Conservation (phyloP, 345 rosid genomes). For the Rhizophora apiculata region DNA sequence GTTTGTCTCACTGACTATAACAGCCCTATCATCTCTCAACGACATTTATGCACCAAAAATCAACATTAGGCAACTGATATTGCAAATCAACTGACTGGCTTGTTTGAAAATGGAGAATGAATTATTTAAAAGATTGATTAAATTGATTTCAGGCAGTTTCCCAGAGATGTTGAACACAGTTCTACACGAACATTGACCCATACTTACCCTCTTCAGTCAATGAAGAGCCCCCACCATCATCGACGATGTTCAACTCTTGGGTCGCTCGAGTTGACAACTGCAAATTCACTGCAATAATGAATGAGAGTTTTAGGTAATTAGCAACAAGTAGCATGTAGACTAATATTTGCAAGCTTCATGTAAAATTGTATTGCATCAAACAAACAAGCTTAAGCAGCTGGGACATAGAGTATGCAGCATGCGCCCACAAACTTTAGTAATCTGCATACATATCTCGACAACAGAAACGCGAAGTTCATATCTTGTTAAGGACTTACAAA, state of each 20-base stretch:
- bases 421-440: too few species aligned
- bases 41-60: too few species aligned
- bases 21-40: too few species aligned
- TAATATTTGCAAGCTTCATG: not conserved
- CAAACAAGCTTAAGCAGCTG: not conserved
- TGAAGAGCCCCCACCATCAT: constrained; percentile 18
- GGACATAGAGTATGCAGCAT: too few species aligned
- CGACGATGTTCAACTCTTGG: constrained; percentile 27
- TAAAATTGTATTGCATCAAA: too few species aligned
- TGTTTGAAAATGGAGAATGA: not conserved
- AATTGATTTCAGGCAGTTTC: not conserved
- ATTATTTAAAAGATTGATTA: not conserved
- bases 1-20: too few species aligned
- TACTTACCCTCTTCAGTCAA: not conserved
- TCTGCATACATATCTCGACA: not conserved
- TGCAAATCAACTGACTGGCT: too few species aligned
- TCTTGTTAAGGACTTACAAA: constrained; percentile 34
- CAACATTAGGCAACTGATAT: too few species aligned
- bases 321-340: not conserved
- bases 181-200: not conserved
- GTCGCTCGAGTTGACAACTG: constrained; percentile 33
- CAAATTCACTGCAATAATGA: constrained; percentile 44
- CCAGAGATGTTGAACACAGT: not conserved
- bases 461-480: not conserved
- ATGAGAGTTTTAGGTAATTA: not conserved